Evolutionary conservation across 1,139 yeast species (phyloP).

Genomic region (Sugiyamaella sp.): DNA sequence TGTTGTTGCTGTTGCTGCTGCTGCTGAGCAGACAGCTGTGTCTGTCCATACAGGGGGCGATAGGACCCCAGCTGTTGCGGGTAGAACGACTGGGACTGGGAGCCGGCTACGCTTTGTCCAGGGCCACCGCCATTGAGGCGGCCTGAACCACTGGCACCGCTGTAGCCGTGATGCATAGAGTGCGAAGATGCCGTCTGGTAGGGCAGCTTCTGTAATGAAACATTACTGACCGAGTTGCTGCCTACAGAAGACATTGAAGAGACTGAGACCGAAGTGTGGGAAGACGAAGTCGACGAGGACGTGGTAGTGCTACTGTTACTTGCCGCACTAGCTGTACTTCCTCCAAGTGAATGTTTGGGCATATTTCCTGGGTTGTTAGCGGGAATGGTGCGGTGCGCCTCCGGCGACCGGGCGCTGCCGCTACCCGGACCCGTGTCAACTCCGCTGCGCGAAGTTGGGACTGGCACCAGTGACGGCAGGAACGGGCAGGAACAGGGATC

Average conservation of each 20-base stretch:
- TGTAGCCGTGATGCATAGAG: slow-evolving; percentile 6
- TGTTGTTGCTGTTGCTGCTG: slow-evolving; percentile 19
- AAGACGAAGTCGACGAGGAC: slow-evolving; percentile 20
- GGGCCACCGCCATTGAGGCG: slow-evolving; percentile 8
- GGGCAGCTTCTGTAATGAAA: slow-evolving; percentile 10
- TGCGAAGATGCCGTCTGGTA: slow-evolving; percentile 14
- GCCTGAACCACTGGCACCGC: slow-evolving; percentile 1
- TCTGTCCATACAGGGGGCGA: slow-evolving; percentile 20
- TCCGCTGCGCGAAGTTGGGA: background rate
- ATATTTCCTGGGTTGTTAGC: slow-evolving; percentile 9
- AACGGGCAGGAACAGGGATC: too few species aligned
- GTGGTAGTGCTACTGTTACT: slow-evolving; percentile 22
- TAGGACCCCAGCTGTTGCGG: slow-evolving; percentile 17
- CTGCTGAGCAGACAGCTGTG: slow-evolving; percentile 17
- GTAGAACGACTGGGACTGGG: background rate
- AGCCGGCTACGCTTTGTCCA: slow-evolving; percentile 6
- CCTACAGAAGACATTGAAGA: slow-evolving; percentile 21
- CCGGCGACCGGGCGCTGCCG: slow-evolving; percentile 1
- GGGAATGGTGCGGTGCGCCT: background rate
- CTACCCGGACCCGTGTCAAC: slow-evolving; percentile 2
- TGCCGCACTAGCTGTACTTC: slow-evolving; percentile 22
- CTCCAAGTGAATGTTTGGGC: slow-evolving; percentile 23
- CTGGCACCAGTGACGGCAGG: too few species aligned
- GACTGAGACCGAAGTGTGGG: slow-evolving; percentile 16
- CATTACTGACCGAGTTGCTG: slow-evolving; percentile 9